phyloP scores from a whole-genome alignment of 1,284 basidiomycete genomes.

The Moesziomyces parantarcticus region DNA sequence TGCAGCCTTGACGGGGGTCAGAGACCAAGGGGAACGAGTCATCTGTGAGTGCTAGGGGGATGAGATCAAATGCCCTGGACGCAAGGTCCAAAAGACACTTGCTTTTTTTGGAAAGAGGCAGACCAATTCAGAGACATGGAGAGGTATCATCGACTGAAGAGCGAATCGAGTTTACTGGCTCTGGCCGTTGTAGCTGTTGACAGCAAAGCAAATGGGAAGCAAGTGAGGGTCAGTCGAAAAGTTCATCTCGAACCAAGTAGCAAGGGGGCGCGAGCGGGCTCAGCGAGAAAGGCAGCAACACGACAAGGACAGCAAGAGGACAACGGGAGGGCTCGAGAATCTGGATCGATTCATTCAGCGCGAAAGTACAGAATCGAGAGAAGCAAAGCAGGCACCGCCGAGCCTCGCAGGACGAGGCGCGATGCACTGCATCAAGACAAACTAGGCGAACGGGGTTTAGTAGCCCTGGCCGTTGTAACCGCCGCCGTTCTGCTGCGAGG shows the following conservation, averaged over 20 bases:
- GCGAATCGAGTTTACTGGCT: slow-evolving; percentile 31
- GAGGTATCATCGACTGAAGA: slow-evolving; percentile 4
- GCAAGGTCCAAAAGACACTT: too few relatives aligned
- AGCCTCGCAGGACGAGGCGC: not conserved
- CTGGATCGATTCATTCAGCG: slow-evolving; percentile 28
- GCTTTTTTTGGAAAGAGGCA: too few relatives aligned
- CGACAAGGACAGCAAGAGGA: not conserved
- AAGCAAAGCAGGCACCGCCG: slow-evolving; percentile 1
- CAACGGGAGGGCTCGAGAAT: slow-evolving; percentile 2
- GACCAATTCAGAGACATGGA: too few relatives aligned
- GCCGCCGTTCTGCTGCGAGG: slow-evolving; percentile 43
- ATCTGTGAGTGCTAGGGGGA: too few relatives aligned
- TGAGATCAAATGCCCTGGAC: too few relatives aligned
- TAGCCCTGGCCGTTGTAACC: slow-evolving; percentile 51
- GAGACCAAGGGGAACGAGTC: too few relatives aligned
- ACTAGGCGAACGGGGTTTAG: slow-evolving; percentile 16
- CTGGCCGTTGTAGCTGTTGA: slow-evolving; percentile 45
- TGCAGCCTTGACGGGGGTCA: too few relatives aligned
- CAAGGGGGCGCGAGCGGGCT: not conserved
- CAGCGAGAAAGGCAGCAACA: slow-evolving; percentile 4
- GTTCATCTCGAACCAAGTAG: not conserved
- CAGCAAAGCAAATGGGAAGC: not conserved
- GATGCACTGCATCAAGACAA: slow-evolving; percentile 5
- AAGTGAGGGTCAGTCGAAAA: not conserved
- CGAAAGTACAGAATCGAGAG: slow-evolving; percentile 13